Evolutionary conservation across 768 basidiomycete genomes (phyloP).

Genomic region (Pholiota conissans): DNA sequence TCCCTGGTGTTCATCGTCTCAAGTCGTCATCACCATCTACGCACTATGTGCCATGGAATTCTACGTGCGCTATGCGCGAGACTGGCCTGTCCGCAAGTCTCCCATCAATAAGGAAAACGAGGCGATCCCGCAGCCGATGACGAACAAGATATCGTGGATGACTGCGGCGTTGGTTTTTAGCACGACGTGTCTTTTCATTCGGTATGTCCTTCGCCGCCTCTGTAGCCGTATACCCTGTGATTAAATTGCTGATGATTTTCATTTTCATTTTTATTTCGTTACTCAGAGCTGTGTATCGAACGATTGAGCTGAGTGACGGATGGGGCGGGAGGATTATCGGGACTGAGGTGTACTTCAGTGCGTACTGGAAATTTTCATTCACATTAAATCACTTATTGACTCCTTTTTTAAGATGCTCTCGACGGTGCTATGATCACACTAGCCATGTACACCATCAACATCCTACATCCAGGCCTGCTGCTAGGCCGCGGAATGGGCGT

Average conservation of each 20-base stretch:
- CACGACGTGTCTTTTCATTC: slow-evolving; percentile 45
- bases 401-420: slow-evolving; percentile 37
- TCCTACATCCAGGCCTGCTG: slow-evolving; percentile 46
- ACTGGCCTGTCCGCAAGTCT: slow-evolving; percentile 28
- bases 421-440: slow-evolving; percentile 51
- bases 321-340: slow-evolving; percentile 51
- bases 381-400: not conserved
- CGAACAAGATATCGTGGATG: slow-evolving; percentile 29
- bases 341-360: slow-evolving; percentile 42
- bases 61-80: slow-evolving; percentile 37
- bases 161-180: slow-evolving; percentile 35
- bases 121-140: slow-evolving; percentile 11
- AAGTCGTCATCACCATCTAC: slow-evolving; percentile 45
- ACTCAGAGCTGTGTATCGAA: slow-evolving; percentile 49
- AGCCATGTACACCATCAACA: slow-evolving; percentile 48
- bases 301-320: slow-evolving; percentile 49
- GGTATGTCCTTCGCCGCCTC: slow-evolving; percentile 29
- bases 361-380: slow-evolving; percentile 5
- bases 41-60: slow-evolving; percentile 44
- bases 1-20: not conserved
- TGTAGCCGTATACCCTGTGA: too few species aligned
- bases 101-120: not conserved
- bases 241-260: not conserved
- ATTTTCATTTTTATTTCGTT: not conserved
- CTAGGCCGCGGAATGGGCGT: slow-evolving; percentile 18